Base-by-base conservation (phyloP, 345 rosid species). In the Salix udensis region DNA sequence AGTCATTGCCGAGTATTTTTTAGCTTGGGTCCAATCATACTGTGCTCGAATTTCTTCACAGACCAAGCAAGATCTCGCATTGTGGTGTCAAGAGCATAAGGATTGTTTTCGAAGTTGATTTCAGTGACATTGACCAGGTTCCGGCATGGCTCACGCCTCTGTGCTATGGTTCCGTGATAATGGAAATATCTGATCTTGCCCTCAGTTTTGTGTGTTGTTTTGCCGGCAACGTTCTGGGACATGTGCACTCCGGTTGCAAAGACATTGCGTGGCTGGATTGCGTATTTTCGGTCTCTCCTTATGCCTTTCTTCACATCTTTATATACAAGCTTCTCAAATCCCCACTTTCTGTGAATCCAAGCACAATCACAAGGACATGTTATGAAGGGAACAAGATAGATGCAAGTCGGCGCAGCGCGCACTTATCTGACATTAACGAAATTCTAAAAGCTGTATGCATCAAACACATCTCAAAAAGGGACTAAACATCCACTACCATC, bases 321-420 rank as follows among this genome's bases (percentile, higher is more conserved):
- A 72, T 87, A 95, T 18, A 91, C 95, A 24, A 95, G 85, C 82
- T 95, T 95, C 91, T 95, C 98, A 69, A 95, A 75, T 14, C 98
- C 98, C 98, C 98, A 95, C 83, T 80, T 88, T 87, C 98, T 95
- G 86, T 68, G 14, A 28, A 69, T 65, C 67, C 39, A 44, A 19
- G n/a, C 16, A 60, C 39, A 74, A 30, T 24, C 58, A 50, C 19
- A 55, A 67, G 65, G 69, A 3, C 30, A 68, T 21, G 67, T 71
- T 66, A 50, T 11, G n/a, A 31, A 12, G 10, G 46, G 24, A 40
- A 71, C 62, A 58, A 40, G 58, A 69, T 26, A 68, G 72, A 69
- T 26, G 2, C 44, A 19, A 28, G 18, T 12, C 60, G 7, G 13
- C 46, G 50, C 52, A 62, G 12, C 16, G 1, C 19, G 70, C 78